A percentile compares a stretch with the other conserved stretches of the same genome.
Evolutionary conservation across 108 stramenopile species (phyloP).

Genomic region (Skeletonema grethae): DNA sequence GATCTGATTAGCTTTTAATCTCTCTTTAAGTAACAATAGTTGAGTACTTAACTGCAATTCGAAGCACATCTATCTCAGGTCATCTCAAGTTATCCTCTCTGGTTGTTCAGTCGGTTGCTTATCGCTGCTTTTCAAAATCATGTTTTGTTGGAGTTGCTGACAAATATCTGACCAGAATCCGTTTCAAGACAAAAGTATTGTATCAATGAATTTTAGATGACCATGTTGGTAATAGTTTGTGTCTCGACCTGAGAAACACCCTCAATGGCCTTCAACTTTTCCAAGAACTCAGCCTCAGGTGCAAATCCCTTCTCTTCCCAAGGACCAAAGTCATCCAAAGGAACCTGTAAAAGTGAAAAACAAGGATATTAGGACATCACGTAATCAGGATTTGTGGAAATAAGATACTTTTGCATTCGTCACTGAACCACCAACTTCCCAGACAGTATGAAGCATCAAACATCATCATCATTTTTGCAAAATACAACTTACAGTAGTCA

Average conservation of each 20-base stretch:
- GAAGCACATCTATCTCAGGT: not conserved
- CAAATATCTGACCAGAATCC: too few relatives aligned
- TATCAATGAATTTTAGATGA: constrained; percentile 49
- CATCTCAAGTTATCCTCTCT: not conserved
- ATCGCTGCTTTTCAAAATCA: too few relatives aligned
- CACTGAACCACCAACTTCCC: not conserved
- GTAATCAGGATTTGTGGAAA: not conserved
- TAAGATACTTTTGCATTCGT: not conserved
- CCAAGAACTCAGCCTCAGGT: constrained; percentile 84
- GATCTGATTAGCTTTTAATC: too few relatives aligned
- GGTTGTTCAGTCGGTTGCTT: too few relatives aligned
- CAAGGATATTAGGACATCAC: not conserved
- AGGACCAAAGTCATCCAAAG: constrained; percentile 79
- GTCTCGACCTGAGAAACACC: constrained; percentile 89
- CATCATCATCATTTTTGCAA: not conserved
- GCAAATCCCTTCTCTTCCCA: constrained; percentile 80
- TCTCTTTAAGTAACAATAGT: not conserved
- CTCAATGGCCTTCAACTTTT: constrained; percentile 82
- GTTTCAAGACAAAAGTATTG: not conserved
- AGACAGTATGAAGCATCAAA: not conserved
- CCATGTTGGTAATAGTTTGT: constrained; percentile 85
- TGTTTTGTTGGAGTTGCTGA: too few relatives aligned
- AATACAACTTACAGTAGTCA: constrained; percentile 58
- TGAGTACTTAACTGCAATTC: not conserved
- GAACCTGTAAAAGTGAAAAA: constrained; percentile 24